Conservation (phyloP, 805 yeast genomes). For the Starmerella khaoyaiensis region DNA sequence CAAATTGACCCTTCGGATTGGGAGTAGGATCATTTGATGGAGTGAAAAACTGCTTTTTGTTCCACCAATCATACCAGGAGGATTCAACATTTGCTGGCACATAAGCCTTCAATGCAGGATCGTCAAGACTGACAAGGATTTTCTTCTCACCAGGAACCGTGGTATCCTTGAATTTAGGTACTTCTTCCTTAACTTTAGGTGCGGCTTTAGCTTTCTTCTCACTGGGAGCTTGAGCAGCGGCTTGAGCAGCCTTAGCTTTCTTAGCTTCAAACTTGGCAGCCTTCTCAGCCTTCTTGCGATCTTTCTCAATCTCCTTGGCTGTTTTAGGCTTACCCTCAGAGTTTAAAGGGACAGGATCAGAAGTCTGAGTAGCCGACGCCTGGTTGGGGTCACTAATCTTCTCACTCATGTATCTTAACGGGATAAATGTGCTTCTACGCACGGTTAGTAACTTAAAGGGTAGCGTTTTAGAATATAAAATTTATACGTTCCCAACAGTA, state of each 20-base stretch:
- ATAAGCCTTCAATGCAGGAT: constrained; percentile 87
- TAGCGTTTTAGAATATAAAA: constrained; percentile 2
- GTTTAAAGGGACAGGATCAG: constrained; percentile 3
- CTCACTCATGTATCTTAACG: constrained; percentile 3
- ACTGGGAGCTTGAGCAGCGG: constrained; percentile 26
- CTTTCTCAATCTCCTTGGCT: constrained; percentile 73
- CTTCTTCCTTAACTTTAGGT: constrained; percentile 60
- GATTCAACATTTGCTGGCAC: constrained; percentile 87
- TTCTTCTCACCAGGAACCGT: constrained; percentile 89
- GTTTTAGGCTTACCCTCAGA: constrained; percentile 39
- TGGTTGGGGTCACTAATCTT: neutral
- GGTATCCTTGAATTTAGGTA: constrained; percentile 73
- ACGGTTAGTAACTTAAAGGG: constrained; percentile 3
- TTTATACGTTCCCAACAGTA: no score
- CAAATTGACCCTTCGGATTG: constrained; percentile 72
- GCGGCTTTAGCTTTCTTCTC: constrained; percentile 33
- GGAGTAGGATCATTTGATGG: constrained; percentile 61
- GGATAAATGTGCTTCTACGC: constrained; percentile 6
- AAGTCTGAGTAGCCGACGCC: constrained; percentile 1
- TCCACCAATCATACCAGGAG: constrained; percentile 98
- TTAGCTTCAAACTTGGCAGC: constrained; percentile 77
- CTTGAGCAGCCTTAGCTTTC: constrained; percentile 44
- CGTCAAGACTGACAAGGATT: constrained; percentile 70
- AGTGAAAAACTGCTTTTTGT: constrained; percentile 68
- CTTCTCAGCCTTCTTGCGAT: constrained; percentile 77